These are phyloP conservation scores for Lactuca saligna DNA, from an alignment of 129 eudicot genomes.

Conservation along the genomic window DNA sequence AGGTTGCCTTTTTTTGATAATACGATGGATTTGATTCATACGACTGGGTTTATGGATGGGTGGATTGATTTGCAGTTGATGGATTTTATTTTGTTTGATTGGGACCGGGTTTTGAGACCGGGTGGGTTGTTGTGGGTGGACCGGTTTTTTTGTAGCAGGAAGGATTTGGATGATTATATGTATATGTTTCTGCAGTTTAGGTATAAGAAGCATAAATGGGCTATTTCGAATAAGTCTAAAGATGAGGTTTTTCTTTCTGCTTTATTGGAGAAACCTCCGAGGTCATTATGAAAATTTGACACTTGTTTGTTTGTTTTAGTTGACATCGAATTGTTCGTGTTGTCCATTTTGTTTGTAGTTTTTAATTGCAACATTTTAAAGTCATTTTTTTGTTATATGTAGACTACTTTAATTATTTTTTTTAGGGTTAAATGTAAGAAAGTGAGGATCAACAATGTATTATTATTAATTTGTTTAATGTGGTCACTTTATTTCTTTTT, in stretches of 20 bases:
- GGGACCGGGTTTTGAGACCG: slow-evolving; percentile 93
- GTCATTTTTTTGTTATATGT: background rate
- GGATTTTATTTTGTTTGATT: slow-evolving; percentile 87
- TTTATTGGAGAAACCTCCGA: slow-evolving; percentile 86
- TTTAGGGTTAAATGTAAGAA: background rate
- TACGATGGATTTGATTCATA: slow-evolving; percentile 94
- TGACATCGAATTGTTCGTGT: background rate
- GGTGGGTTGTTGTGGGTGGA: slow-evolving; percentile 98
- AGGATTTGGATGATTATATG: slow-evolving; percentile 88
- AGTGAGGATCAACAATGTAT: background rate
- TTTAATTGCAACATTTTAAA: too few species aligned
- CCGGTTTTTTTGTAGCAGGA: slow-evolving; percentile 78
- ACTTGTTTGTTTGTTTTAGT: background rate
- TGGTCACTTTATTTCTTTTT: too few species aligned
- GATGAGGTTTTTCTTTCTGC: slow-evolving; percentile 93
- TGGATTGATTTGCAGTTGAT: slow-evolving; percentile 86
- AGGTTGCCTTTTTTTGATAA: slow-evolving; percentile 91
- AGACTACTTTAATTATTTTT: too few species aligned
- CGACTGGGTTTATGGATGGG: slow-evolving; percentile 88
- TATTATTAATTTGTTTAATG: too few species aligned
- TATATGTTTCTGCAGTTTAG: slow-evolving; percentile 97
- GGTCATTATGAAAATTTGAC: slow-evolving; percentile 47
- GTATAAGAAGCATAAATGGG: slow-evolving; percentile 92
- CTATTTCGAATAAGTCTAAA: slow-evolving; percentile 65
- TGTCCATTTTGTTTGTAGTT: slow-evolving; percentile 2